Evolutionary conservation across 2,329 filamentous ascomycete species (phyloP), one percentile per base, ranked within the genome.

Genomic region (Claviceps humidiphila): DNA sequence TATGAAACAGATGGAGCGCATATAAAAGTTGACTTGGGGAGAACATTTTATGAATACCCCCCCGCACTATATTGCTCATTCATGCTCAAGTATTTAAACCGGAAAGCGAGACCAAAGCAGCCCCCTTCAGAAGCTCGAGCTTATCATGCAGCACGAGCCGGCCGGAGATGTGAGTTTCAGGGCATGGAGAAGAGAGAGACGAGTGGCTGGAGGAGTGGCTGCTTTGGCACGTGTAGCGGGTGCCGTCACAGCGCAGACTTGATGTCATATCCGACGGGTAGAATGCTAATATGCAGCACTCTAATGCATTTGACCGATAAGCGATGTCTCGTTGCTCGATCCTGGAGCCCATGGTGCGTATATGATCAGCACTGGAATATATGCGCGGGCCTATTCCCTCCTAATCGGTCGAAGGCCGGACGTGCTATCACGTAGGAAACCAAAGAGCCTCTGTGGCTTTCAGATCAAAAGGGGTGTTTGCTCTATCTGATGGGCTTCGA

Each of bases 81-180:
- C 5, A 20, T 37, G 9, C 8, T 17, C 5, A 14, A 9, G 26
- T 51, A 53, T 30, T 49, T 24, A 49, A 49, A 17, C 9, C 11
- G 16, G 22, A 37, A n/a, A 9, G 9, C 2, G 39, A 4, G 9
- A 43, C 5, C 20, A 43, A 8, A 43, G 3, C 17, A 13, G 9
- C 14, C 22, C 22, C 11, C 4, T 43, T 24, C 47, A 47, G 48
- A 34, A 54, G 6, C 4, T 5, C 38, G 24, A 13, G 40, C 45
- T 47, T 49, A 47, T 51, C 51, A 47, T 53, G 30, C 30, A n/a
- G 30, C 20, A 43, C 22, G 17, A 46, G 20, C 49, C 45, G 37
- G 40, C 49, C 52, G 40, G 49, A 30, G 40, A 44, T 39, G 9
- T 2, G 8, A 8, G 24, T 9, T 24, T 22, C 7, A 30, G 13